Evolutionary conservation across 1,139 yeast genomes (phyloP), one percentile per base, ranked within the genome.

Genomic region (Candida neerlandica): DNA sequence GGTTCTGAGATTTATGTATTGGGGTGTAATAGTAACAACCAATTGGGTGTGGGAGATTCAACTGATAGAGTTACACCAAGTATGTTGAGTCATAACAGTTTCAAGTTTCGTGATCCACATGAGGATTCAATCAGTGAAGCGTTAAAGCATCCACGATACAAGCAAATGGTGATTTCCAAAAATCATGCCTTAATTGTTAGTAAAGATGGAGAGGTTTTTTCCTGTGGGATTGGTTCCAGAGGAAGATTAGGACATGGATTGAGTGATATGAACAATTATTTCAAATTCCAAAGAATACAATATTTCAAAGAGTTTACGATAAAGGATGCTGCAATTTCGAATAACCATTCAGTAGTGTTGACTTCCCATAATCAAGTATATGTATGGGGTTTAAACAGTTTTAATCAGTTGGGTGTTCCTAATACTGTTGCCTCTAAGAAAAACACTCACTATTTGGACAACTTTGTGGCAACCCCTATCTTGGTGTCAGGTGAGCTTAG

Each of bases 361-460:
- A 79, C 87, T 0, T 58, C 69, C 1, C 60, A 67, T 10, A 84
- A 85, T 37, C 76, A 75, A 16, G 70, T 89, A 1, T 87, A 75
- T 55, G 68, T 92, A 0, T 91, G 96, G 96, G 97, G 97, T 0
- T 72, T 83, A 52, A 89, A 89, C 60, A 72, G 75, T 27, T 78
- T 66, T 59, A 78, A 78, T 18, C 96, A 89, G 62, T 67, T 89
- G 16, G 96, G 96, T 0, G 79, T 77, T 55, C 61, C 70, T 0
- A 70, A 81, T 1, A 42, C 30, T 7, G 71, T 73, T 19, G 46
- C 56, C 10, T 50, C 59, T 1, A 48, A 55, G 16, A 49, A 52
- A 42, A 50, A 48, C 50, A 61, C 62, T 64, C 67, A 60, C 21
- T 62, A 58, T 42, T 26, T 71, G 51, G 77, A 77, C 48, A 65